Evolutionary conservation across 2,329 filamentous ascomycete species (phyloP).

Genomic region (Curvularia lunata): DNA sequence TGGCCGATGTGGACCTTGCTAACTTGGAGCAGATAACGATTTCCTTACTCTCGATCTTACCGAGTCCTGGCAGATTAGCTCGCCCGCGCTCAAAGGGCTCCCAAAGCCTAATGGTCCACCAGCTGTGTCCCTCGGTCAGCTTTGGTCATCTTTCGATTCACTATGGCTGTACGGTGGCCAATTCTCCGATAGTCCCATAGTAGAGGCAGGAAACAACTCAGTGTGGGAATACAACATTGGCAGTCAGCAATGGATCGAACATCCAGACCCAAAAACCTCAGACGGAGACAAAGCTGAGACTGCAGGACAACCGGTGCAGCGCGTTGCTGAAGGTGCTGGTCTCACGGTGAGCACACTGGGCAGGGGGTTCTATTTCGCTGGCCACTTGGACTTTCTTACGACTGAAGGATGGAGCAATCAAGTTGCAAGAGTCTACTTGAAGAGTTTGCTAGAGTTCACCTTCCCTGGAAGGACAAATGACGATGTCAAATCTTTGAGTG

Average conservation of each 20-base stretch:
- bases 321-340: slow-evolving; percentile 76
- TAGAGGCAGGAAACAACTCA: slow-evolving; percentile 64
- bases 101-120: slow-evolving; percentile 72
- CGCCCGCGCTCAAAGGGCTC: slow-evolving; percentile 67
- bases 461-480: slow-evolving; percentile 72
- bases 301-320: slow-evolving; percentile 64
- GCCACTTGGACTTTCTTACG: slow-evolving; percentile 71
- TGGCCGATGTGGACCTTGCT: slow-evolving; percentile 1
- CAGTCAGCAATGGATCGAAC: slow-evolving; percentile 67
- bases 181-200: slow-evolving; percentile 68
- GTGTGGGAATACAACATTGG: slow-evolving; percentile 74
- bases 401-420: slow-evolving; percentile 72
- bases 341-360: slow-evolving; percentile 72
- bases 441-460: slow-evolving; percentile 76
- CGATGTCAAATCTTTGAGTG: slow-evolving; percentile 63
- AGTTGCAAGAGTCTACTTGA: slow-evolving; percentile 70
- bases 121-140: slow-evolving; percentile 72
- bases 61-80: slow-evolving; percentile 71
- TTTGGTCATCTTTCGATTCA: slow-evolving; percentile 75
- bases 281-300: slow-evolving; percentile 67
- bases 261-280: slow-evolving; percentile 66
- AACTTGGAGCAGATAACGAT: slow-evolving; percentile 58
- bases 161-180: slow-evolving; percentile 78
- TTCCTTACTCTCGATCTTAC: slow-evolving; percentile 75
- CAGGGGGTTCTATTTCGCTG: slow-evolving; percentile 79